A percentile compares a stretch with the other conserved stretches of the same genome.
Conservation (phyloP, 805 yeast genomes). For the Kurtzmaniella cleridarum region DNA sequence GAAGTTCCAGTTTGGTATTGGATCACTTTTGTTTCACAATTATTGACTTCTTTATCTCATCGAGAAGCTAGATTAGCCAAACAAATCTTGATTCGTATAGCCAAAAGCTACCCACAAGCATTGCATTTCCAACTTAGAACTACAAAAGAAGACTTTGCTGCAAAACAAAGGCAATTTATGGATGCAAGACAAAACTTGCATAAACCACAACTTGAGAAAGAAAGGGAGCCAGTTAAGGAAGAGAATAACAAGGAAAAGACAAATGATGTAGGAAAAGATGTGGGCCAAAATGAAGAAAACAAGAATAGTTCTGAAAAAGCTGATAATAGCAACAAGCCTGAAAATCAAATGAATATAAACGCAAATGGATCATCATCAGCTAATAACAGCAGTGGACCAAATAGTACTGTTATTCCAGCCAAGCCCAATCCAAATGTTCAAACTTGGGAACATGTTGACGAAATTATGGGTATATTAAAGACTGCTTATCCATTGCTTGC, state of each 20-base stretch:
- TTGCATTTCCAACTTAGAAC: constrained; percentile 93
- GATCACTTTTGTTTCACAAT: constrained; percentile 95
- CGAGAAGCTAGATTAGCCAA: constrained; percentile 88
- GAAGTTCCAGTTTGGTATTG: constrained; percentile 99
- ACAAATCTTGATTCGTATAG: constrained; percentile 82
- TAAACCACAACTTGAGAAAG: constrained; percentile 1
- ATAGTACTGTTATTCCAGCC: not conserved
- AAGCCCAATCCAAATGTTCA: constrained; percentile 28
- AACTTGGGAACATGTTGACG: constrained; percentile 91
- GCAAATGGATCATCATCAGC: constrained; percentile 4
- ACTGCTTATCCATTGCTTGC: constrained; percentile 96
- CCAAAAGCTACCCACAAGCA: constrained; percentile 96
- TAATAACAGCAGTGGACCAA: constrained; percentile 4
- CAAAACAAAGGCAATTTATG: constrained; percentile 69
- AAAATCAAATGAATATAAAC: constrained; percentile 2
- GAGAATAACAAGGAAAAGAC: not conserved
- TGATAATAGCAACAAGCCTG: constrained; percentile 12
- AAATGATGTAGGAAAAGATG: constrained; percentile 1
- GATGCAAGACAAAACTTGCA: constrained; percentile 23
- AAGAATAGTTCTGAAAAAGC: not conserved
- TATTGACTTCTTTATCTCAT: constrained; percentile 83
- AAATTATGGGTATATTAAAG: constrained; percentile 89
- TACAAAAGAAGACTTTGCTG: constrained; percentile 88
- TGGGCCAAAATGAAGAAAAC: not conserved
- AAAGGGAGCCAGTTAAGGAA: constrained; percentile 5